Conservation (phyloP, 2,329 filamentous ascomycete genomes). For the Pseudogymnoascus sp. region DNA sequence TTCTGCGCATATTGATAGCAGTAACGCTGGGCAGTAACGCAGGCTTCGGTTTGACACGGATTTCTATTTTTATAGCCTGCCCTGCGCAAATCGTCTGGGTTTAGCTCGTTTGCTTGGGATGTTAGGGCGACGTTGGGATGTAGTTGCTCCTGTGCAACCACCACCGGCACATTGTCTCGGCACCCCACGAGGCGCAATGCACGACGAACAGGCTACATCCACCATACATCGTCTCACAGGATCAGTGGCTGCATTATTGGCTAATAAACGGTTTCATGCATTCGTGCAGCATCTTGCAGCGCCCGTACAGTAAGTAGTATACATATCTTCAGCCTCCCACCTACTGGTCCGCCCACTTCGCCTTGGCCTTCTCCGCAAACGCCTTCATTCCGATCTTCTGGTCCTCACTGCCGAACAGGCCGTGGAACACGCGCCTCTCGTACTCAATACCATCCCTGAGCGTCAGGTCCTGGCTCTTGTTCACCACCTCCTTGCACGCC, state of each 20-base stretch:
- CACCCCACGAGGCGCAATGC: not conserved
- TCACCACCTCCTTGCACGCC: conserved; percentile 95
- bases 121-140: not conserved
- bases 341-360: conserved; percentile 80
- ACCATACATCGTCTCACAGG: not conserved
- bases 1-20: not conserved
- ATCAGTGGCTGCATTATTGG: not conserved
- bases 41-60: too few relatives aligned
- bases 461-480: conserved; percentile 91
- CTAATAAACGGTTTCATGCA: not conserved
- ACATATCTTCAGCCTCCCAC: not conserved
- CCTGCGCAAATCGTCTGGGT: not conserved
- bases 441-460: conserved; percentile 89
- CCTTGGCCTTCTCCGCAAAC: conserved; percentile 90
- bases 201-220: not conserved
- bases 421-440: conserved; percentile 88
- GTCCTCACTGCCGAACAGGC: conserved; percentile 86
- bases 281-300: not conserved
- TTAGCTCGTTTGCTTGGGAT: too few relatives aligned
- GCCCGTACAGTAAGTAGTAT: not conserved
- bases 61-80: too few relatives aligned
- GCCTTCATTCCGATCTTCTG: conserved; percentile 97
- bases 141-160: not conserved
- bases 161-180: not conserved
- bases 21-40: not conserved